Evolutionary conservation across 345 rosid species (phyloP).

Genomic region (Rhizophora apiculata): DNA sequence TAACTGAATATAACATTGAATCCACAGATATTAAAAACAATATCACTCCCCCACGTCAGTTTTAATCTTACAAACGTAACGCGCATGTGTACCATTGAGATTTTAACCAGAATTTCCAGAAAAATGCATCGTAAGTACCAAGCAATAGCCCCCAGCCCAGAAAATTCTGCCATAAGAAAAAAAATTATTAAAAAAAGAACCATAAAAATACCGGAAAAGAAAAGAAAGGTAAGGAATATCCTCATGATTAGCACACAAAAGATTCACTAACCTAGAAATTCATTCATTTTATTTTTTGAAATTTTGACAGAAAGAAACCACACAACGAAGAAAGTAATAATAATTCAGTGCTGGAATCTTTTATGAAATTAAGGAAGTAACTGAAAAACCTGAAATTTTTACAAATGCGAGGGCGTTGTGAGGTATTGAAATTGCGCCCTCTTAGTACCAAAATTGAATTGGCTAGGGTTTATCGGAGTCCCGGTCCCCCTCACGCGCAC

Average conservation of each 20-base stretch:
- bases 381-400: too few species aligned
- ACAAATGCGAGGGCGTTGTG: too few species aligned
- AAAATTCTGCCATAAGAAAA: constrained; percentile 1
- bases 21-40: background rate
- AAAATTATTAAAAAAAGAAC: background rate
- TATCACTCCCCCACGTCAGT: background rate
- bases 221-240: background rate
- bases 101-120: background rate
- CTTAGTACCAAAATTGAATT: too few species aligned
- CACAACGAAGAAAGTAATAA: too few species aligned
- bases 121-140: background rate
- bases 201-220: background rate
- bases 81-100: constrained; percentile 1
- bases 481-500: background rate
- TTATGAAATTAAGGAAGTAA: too few species aligned
- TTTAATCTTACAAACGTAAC: background rate
- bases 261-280: background rate
- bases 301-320: too few species aligned
- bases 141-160: background rate
- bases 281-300: too few species aligned
- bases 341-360: too few species aligned
- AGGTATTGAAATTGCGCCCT: too few species aligned
- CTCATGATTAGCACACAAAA: background rate
- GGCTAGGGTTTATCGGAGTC: background rate
- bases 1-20: background rate